Percentiles rank a stretch among this genome's conserved stretches.
Conservation (phyloP, 78 protist species). For the Dictyostelium intermedium region DNA sequence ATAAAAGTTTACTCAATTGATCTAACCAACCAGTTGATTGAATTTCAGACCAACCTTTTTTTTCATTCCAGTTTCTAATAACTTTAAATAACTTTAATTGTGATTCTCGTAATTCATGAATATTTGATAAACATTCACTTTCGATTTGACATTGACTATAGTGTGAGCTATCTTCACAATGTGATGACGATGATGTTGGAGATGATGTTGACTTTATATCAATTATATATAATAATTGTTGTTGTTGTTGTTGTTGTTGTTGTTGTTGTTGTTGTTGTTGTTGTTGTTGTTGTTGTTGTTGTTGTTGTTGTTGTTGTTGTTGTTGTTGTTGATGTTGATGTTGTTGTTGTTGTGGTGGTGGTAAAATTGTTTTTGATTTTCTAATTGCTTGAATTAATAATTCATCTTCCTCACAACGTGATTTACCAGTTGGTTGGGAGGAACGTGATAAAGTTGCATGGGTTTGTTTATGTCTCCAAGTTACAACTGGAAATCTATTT, state of each 20-base stretch:
- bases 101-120: conserved; percentile 88
- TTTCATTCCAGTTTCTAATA: conserved; percentile 58
- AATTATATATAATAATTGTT: conserved; percentile 31
- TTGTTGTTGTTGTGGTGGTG: background rate
- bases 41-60: conserved; percentile 58
- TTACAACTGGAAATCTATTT: conserved; percentile 85
- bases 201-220: conserved; percentile 88
- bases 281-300: background rate
- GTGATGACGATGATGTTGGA: background rate
- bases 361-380: conserved; percentile 32
- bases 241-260: background rate
- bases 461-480: conserved; percentile 79
- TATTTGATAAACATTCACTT: conserved; percentile 84
- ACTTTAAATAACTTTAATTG: conserved; percentile 5
- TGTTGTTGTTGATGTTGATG: conserved; percentile 5
- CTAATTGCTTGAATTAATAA: conserved; percentile 61
- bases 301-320: background rate
- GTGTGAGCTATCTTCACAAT: conserved; percentile 11
- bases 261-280: background rate
- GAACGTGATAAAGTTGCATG: conserved; percentile 82
- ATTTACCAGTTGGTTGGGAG: conserved; percentile 36
- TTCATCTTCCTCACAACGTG: conserved; percentile 82
- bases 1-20: conserved; percentile 52
- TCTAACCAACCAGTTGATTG: conserved; percentile 43
- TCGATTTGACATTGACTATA: conserved; percentile 77